Percentiles rank a stretch among this genome's conserved stretches.
These are phyloP conservation scores for Zasmidium angulare DNA, from an alignment of 2,329 filamentous ascomycete species.

Conservation along the genomic window DNA sequence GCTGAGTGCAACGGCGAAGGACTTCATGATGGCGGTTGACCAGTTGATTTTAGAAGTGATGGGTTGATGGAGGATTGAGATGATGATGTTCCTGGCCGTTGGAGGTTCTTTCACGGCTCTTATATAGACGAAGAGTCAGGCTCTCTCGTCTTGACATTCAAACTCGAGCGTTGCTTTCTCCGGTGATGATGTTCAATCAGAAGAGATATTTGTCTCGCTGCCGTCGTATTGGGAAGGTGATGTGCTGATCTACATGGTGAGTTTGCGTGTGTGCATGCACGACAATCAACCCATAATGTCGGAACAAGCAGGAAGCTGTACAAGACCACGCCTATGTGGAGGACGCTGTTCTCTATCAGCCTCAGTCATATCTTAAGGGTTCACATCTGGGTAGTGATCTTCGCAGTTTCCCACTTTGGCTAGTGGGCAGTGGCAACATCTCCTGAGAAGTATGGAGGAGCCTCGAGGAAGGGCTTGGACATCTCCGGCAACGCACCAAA, in stretches of 20 bases:
- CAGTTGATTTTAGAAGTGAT: background rate
- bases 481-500: background rate
- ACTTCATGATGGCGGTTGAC: slow-evolving; percentile 2
- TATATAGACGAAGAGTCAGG: background rate
- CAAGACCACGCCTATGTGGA: background rate
- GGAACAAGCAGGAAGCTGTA: background rate
- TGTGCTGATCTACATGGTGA: background rate
- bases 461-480: background rate
- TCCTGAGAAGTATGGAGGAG: background rate
- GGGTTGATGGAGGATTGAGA: background rate
- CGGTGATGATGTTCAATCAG: background rate
- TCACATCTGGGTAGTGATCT: background rate
- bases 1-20: background rate
- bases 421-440: background rate
- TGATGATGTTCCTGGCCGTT: background rate
- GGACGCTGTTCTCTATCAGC: background rate
- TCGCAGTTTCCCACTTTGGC: background rate
- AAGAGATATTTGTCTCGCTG: background rate
- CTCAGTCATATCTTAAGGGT: background rate
- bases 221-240: background rate
- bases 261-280: background rate
- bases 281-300: background rate
- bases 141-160: background rate
- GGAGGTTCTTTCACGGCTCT: background rate
- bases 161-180: background rate